Evolutionary conservation across 1,284 basidiomycete genomes (phyloP).

Genomic region (Lignosus rhinocerotis): DNA sequence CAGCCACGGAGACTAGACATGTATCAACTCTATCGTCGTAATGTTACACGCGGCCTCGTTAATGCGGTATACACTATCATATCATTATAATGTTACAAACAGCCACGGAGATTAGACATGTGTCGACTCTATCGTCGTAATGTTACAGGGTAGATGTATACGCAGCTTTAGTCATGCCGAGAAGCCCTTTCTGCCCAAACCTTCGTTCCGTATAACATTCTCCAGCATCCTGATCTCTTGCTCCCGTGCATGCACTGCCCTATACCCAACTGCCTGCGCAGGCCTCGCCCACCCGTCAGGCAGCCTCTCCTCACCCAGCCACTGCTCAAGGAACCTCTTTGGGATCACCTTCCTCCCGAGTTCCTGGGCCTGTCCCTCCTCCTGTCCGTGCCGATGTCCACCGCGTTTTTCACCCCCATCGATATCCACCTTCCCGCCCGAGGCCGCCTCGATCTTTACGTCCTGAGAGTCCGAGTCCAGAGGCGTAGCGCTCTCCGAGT

Average conservation of each 20-base stretch:
- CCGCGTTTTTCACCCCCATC: neutral
- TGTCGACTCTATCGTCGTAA: neutral
- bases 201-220: neutral
- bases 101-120: neutral
- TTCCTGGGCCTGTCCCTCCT: neutral
- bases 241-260: slow-evolving; percentile 21
- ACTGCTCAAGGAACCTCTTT: slow-evolving; percentile 30
- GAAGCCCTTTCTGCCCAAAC: neutral
- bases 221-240: slow-evolving; percentile 23
- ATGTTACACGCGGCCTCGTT: neutral
- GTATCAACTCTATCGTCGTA: neutral
- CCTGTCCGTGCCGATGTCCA: neutral
- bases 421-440: neutral
- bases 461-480: neutral
- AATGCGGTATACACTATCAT: no score
- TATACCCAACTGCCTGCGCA: slow-evolving; percentile 20
- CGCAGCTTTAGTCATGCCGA: neutral
- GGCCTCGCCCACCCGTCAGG: slow-evolving; percentile 34
- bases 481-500: neutral
- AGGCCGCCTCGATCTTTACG: no score
- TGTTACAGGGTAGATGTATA: neutral
- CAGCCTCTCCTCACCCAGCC: slow-evolving; percentile 36
- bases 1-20: neutral
- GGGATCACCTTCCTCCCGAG: slow-evolving; percentile 16
- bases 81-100: no score